Percentiles rank a stretch among this genome's conserved stretches.
Evolutionary conservation across 192 early-diverging fungal species (phyloP).

Genomic region (Gonapodya prolifera): DNA sequence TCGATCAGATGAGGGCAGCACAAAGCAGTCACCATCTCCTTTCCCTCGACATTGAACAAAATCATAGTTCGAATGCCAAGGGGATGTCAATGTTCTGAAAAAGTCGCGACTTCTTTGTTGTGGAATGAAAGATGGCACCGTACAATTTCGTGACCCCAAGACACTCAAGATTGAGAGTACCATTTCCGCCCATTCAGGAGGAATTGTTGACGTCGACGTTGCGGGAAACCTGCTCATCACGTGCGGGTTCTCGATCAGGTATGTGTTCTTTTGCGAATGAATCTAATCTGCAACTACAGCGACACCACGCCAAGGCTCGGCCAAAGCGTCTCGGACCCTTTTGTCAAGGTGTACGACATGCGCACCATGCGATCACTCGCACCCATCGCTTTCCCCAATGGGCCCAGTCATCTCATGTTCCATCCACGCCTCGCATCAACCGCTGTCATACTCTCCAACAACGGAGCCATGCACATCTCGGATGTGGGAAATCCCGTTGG

Average conservation of each 20-base stretch:
- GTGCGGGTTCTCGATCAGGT: constrained; percentile 61
- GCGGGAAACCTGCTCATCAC: constrained; percentile 60
- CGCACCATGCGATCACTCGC: constrained; percentile 53
- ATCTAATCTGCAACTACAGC: background rate
- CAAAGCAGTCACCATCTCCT: constrained; percentile 10
- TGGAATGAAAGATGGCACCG: constrained; percentile 47
- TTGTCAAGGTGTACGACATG: constrained; percentile 76
- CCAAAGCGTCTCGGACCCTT: constrained; percentile 52
- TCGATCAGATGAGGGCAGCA: constrained; percentile 18
- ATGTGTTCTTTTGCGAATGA: constrained; percentile 6
- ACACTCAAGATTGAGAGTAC: constrained; percentile 45
- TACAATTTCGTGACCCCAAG: constrained; percentile 53
- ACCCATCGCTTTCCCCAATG: constrained; percentile 54
- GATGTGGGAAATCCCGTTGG: constrained; percentile 33
- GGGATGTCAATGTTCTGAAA: constrained; percentile 52
- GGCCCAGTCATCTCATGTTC: constrained; percentile 56
- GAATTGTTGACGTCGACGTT: constrained; percentile 62
- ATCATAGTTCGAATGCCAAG: constrained; percentile 23
- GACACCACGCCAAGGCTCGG: constrained; percentile 23
- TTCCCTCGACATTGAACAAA: background rate
- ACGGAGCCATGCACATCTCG: constrained; percentile 56
- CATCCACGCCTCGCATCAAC: constrained; percentile 54
- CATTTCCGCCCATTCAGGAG: constrained; percentile 64
- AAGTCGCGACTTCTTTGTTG: constrained; percentile 47
- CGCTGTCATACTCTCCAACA: constrained; percentile 49